A percentile compares a stretch with the other conserved stretches of the same genome.
Evolutionary conservation across 352 stramenopile genomes (phyloP).

Genomic region (Phytophthora hybrid): DNA sequence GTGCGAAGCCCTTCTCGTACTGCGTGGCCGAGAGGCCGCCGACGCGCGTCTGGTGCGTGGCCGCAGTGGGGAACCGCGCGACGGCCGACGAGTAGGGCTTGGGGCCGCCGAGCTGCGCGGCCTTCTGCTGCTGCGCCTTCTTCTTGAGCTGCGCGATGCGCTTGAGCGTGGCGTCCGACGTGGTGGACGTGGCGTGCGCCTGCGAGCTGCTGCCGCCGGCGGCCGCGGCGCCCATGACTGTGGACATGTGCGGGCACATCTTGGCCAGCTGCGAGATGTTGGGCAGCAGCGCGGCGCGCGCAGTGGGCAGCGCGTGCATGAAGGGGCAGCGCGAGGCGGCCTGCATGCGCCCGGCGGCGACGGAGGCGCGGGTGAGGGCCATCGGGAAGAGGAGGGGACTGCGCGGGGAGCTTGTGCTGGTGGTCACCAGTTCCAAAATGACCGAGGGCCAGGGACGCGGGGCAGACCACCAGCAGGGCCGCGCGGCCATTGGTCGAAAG

Average conservation of each 20-base stretch:
- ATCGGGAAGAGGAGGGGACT: conserved; percentile 33
- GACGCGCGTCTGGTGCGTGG: conserved; percentile 64
- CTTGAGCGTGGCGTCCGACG: conserved; percentile 73
- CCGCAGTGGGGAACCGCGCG: conserved; percentile 62
- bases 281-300: conserved; percentile 78
- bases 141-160: conserved; percentile 80
- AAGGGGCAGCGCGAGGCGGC: conserved; percentile 83
- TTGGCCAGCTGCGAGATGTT: conserved; percentile 89
- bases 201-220: conserved; percentile 62
- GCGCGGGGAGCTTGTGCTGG: conserved; percentile 27
- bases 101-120: conserved; percentile 30
- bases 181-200: conserved; percentile 62
- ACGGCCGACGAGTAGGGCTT: conserved; percentile 56
- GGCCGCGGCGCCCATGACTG: conserved; percentile 69
- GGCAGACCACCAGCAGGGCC: conserved; percentile 1
- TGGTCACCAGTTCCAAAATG: conserved; percentile 55
- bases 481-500: too few relatives aligned
- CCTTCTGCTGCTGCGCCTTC: conserved; percentile 55
- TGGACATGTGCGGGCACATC: conserved; percentile 89
- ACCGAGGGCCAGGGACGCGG: not conserved
- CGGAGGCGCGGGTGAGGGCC: conserved; percentile 76
- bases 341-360: conserved; percentile 74
- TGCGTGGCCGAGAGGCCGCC: conserved; percentile 64
- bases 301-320: conserved; percentile 80
- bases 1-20: conserved; percentile 78